phyloP scores from a whole-genome alignment of 768 basidiomycete species.

The Lentinula sp. region DNA sequence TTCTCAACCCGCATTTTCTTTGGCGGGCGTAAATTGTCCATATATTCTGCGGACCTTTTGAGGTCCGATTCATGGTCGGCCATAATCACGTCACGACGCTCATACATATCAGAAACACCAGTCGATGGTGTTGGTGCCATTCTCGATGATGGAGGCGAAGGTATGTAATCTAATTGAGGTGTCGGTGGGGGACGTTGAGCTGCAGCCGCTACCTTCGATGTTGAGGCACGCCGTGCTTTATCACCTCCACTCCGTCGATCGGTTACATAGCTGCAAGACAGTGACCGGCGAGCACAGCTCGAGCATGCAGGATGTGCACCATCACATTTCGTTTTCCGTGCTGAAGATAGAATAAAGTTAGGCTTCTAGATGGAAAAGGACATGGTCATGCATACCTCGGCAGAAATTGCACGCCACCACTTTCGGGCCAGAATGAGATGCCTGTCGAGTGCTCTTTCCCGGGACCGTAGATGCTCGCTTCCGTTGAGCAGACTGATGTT shows the following conservation, averaged over 20 bases:
- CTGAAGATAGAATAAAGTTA: conserved; percentile 27
- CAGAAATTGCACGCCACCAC: conserved; percentile 89
- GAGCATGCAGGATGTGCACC: conserved; percentile 81
- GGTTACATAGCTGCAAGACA: conserved; percentile 79
- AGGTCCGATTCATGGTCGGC: conserved; percentile 48
- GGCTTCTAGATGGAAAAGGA: neutral
- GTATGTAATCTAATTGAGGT: conserved; percentile 36
- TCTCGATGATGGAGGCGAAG: conserved; percentile 53
- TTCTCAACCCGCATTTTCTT: conserved; percentile 75
- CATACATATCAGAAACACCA: conserved; percentile 25
- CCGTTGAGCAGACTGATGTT: conserved; percentile 61
- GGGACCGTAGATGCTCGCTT: conserved; percentile 67
- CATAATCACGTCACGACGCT: conserved; percentile 33
- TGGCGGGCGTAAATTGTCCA: conserved; percentile 42
- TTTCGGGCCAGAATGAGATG: conserved; percentile 71
- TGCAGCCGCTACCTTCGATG: conserved; percentile 29
- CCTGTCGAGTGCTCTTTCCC: conserved; percentile 51
- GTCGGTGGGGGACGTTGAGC: conserved; percentile 17
- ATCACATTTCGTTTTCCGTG: conserved; percentile 87
- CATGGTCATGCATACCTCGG: conserved; percentile 49
- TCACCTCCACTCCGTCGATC: conserved; percentile 39
- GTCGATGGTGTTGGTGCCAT: conserved; percentile 45
- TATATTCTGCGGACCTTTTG: conserved; percentile 54
- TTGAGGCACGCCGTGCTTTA: conserved; percentile 40
- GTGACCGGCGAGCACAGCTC: conserved; percentile 71